Evolutionary conservation across 495 filamentous ascomycete species (phyloP).

Genomic region (Aspergillus bertholletiae): DNA sequence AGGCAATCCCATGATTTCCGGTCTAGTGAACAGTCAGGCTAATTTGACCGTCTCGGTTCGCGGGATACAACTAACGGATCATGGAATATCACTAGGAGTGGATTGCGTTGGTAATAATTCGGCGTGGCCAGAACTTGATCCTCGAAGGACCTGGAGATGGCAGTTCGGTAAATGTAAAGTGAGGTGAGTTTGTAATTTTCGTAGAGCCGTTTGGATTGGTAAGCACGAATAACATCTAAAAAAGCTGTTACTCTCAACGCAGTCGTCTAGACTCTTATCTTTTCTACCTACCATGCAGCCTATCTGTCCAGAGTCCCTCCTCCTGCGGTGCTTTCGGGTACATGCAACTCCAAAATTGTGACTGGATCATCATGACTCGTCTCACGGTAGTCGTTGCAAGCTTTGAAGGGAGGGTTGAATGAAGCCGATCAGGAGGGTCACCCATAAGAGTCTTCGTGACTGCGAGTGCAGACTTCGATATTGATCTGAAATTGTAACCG

Average conservation of each 20-base stretch:
- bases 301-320: conserved; percentile 35
- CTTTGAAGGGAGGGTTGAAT: conserved; percentile 41
- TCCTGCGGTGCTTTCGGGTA: conserved; percentile 41
- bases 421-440: conserved; percentile 77
- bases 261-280: not conserved
- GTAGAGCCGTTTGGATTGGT: conserved; percentile 65
- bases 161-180: conserved; percentile 67
- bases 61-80: conserved; percentile 60
- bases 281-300: conserved; percentile 49
- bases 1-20: conserved; percentile 65
- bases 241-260: conserved; percentile 4
- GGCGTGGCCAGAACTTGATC: conserved; percentile 83
- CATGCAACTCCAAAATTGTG: conserved; percentile 57
- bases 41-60: not conserved
- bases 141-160: conserved; percentile 73
- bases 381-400: conserved; percentile 47
- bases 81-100: conserved; percentile 75
- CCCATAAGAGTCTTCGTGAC: conserved; percentile 94
- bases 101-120: conserved; percentile 48
- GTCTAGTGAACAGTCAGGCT: conserved; percentile 44
- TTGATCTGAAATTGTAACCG: conserved; percentile 90
- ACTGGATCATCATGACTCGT: conserved; percentile 53
- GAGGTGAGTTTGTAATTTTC: conserved; percentile 71
- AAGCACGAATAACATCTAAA: conserved; percentile 67
- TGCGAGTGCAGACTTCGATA: conserved; percentile 85